Percentiles rank a stretch among this genome's conserved stretches.
Evolutionary conservation across 805 yeast genomes (phyloP).

Genomic region (Yamadazyma insecticola): DNA sequence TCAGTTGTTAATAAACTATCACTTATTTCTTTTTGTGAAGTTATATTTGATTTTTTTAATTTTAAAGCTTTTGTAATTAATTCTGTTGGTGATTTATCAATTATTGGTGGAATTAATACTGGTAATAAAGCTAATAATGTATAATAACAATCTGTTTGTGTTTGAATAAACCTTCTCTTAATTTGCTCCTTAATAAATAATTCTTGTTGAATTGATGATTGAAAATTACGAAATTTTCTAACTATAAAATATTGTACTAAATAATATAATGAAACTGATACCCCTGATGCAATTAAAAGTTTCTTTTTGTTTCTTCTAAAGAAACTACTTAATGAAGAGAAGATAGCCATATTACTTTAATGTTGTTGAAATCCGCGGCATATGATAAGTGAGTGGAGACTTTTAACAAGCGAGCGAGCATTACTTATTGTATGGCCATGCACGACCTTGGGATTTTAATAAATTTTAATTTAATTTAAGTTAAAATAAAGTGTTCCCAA

Average conservation of each 20-base stretch:
- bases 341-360: constrained; percentile 43
- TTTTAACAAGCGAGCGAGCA: no score
- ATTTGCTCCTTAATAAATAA: constrained; percentile 47
- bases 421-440: no score
- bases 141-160: constrained; percentile 83
- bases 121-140: constrained; percentile 82
- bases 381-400: no score
- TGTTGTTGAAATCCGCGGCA: no score
- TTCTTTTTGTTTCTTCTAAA: constrained; percentile 38
- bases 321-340: constrained; percentile 35
- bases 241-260: constrained; percentile 35
- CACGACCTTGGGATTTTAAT: no score
- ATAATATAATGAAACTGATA: constrained; percentile 31
- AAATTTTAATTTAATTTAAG: no score
- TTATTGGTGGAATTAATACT: constrained; percentile 61
- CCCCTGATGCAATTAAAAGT: constrained; percentile 27
- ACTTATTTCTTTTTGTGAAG: constrained; percentile 26
- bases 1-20: constrained; percentile 43
- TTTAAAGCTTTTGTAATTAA: constrained; percentile 65
- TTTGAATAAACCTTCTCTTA: constrained; percentile 80
- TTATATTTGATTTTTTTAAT: constrained; percentile 39
- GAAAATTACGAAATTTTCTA: constrained; percentile 35
- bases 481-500: no score
- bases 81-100: constrained; percentile 65
- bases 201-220: constrained; percentile 36